Percentiles rank a stretch among this genome's conserved stretches.
These are phyloP conservation scores for Russula ochroleuca DNA, from an alignment of 768 basidiomycete genomes.

Conservation along the genomic window DNA sequence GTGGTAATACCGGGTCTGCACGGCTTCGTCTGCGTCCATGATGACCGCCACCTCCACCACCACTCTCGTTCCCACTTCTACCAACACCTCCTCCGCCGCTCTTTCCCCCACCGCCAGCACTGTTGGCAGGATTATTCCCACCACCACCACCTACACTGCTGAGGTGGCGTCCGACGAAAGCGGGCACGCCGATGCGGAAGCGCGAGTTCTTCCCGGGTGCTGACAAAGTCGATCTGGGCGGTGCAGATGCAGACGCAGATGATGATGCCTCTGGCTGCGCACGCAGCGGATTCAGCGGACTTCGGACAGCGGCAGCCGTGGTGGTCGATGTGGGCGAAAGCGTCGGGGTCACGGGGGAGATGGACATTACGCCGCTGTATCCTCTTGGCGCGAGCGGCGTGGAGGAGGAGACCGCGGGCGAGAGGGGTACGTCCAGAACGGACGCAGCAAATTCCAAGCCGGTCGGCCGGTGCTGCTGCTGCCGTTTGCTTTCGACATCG, in stretches of 20 bases:
- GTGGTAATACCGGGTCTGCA: slow-evolving; percentile 16
- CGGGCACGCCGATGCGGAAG: not conserved
- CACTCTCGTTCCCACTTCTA: not conserved
- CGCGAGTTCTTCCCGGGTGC: not conserved
- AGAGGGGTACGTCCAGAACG: not conserved
- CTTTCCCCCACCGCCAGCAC: not conserved
- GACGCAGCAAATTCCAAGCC: not conserved
- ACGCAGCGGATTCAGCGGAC: not conserved
- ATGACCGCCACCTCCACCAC: not conserved
- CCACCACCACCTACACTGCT: not conserved
- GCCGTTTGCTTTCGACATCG: not conserved
- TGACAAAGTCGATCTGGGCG: not conserved
- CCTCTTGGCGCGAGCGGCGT: not conserved
- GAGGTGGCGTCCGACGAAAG: not conserved
- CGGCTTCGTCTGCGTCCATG: not conserved
- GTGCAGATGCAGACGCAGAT: too few relatives aligned
- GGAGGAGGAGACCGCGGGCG: not conserved
- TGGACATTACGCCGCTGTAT: not conserved
- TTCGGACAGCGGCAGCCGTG: not conserved
- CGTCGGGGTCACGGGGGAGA: not conserved
- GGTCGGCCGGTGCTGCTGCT: not conserved
- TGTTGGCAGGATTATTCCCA: not conserved
- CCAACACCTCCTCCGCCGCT: not conserved
- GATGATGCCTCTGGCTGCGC: not conserved
- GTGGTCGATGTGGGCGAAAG: not conserved